Evolutionary conservation across 2,329 filamentous ascomycete genomes (phyloP).

Genomic region (Sporothrix euskadiensis): DNA sequence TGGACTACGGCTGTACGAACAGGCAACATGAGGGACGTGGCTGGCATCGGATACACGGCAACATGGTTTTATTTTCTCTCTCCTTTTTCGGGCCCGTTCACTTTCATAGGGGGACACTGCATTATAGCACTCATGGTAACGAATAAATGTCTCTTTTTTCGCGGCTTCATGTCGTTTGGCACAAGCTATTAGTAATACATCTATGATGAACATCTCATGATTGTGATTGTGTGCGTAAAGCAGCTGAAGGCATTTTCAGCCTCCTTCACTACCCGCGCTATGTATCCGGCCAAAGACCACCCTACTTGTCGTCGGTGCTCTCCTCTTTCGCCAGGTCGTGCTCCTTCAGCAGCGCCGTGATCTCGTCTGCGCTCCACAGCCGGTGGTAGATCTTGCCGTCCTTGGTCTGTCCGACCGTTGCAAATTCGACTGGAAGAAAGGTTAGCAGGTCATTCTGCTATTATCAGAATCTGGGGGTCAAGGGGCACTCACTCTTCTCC

Average conservation of each 20-base stretch:
- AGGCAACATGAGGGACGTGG: not conserved
- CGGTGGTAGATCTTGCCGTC: slow-evolving; percentile 98
- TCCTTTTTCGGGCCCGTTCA: not conserved
- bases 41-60: not conserved
- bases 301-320: slow-evolving; percentile 65
- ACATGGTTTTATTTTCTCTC: not conserved
- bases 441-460: slow-evolving; percentile 69
- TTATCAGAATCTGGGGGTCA: not conserved
- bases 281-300: not conserved
- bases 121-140: not conserved
- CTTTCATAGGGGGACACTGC: not conserved
- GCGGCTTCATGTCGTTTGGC: not conserved
- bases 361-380: slow-evolving; percentile 95
- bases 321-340: slow-evolving; percentile 91
- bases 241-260: not conserved
- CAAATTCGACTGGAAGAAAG: slow-evolving; percentile 79
- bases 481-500: slow-evolving; percentile 80
- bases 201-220: slow-evolving; percentile 5
- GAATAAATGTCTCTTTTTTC: slow-evolving; percentile 15
- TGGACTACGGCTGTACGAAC: not conserved
- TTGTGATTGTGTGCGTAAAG: not conserved
- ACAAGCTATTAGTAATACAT: slow-evolving; percentile 25
- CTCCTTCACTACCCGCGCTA: not conserved
- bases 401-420: slow-evolving; percentile 93
- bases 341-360: slow-evolving; percentile 89